Evolutionary conservation across 352 stramenopile species (phyloP), one percentile per base, ranked within the genome.

Genomic region (Phytopythium delawarense): DNA sequence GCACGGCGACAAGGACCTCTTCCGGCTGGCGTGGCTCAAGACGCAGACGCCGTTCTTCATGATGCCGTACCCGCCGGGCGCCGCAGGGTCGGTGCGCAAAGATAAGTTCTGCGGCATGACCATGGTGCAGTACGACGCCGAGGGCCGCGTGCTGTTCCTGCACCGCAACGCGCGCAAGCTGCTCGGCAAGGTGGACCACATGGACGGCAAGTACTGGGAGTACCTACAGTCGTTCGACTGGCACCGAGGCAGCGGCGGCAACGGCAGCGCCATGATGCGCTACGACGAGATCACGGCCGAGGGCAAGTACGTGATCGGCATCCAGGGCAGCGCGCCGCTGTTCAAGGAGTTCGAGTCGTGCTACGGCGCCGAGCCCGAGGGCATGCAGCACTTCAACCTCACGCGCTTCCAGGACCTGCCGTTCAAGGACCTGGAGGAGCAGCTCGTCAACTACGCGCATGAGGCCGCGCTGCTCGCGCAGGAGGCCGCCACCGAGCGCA

Each of bases 1-100:
- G 9, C 78, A 88, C 51, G 84, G 84, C 37, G 84, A 93, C 63
- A 93, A 93, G 56, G 84, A 93, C 37, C 71, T 93, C 18, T 93
- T 91, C 62, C 80, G 84, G 20, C 68, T 93, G 32, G 84, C 81
- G 13, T 93, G 84, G 81, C 76, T 91, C 65, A 93, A 91, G 61
- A 73, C 75, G 15, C 69, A 78, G 12, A 72, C 74, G 35, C 62
- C 69, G 11, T 94, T 81, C 49, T 72, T 80, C 58, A 91, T 91
- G 80, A 74, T 94, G 8, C 66, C 66, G 32, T 76, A 72, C 32
- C 75, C 81, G 4, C 77, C 79, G 7, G 82, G 63, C 2, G 62
- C 75, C 13, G 79, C 78, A 0, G 80, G 80, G 7, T 63, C 66
- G 11, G 62, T 74, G 45, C 55, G 73, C 2, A 73, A 76, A 23